Conservation (phyloP, 225 moss, liverwort and hornwort species). For the Pseudisothecium myosuroides region DNA sequence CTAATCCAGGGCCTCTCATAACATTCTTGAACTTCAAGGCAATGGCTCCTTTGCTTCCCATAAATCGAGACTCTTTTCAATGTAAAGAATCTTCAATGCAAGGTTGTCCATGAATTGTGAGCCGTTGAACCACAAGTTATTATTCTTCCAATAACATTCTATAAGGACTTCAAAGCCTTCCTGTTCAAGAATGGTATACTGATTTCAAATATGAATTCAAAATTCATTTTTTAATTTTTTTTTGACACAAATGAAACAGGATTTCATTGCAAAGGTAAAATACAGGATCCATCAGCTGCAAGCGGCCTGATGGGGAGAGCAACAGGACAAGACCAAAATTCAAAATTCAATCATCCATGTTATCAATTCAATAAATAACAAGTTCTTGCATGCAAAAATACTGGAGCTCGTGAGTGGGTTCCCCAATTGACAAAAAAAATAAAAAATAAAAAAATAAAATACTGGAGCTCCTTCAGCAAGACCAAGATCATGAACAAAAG, state of each 20-base stretch:
- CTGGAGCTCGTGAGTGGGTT: too few relatives aligned
- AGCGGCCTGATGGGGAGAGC: too few relatives aligned
- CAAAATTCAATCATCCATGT: background rate
- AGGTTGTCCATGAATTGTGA: background rate
- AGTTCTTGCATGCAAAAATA: too few relatives aligned
- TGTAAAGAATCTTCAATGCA: background rate
- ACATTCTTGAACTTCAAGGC: background rate
- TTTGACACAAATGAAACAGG: too few relatives aligned
- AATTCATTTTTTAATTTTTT: too few relatives aligned
- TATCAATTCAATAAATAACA: background rate
- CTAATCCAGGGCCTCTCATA: background rate
- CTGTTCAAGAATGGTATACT: background rate
- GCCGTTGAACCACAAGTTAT: background rate
- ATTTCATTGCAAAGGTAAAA: too few relatives aligned
- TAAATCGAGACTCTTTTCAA: background rate
- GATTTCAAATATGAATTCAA: background rate
- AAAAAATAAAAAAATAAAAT: too few relatives aligned
- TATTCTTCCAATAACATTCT: fast-evolving
- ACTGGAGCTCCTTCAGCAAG: too few relatives aligned
- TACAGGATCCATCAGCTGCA: too few relatives aligned
- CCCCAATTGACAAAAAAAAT: too few relatives aligned
- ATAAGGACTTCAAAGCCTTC: background rate
- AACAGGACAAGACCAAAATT: too few relatives aligned
- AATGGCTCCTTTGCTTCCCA: background rate
- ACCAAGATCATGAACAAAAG: background rate